These are phyloP conservation scores for Bolboschoenoplectus hybrid DNA, from an alignment of 202 grass and related monocot genomes.

Conservation along the genomic window DNA sequence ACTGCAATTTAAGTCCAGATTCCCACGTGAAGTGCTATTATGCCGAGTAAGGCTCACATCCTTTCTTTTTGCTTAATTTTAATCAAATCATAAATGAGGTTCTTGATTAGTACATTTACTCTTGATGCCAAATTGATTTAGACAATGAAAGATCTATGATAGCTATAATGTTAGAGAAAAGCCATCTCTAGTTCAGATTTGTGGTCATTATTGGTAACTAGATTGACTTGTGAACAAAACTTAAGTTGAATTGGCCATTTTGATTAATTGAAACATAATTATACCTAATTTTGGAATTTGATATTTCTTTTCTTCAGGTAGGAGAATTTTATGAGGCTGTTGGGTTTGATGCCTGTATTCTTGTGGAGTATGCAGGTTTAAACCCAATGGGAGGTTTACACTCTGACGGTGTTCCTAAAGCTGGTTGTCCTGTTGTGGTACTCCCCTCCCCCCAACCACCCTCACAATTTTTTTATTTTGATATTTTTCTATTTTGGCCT, in stretches of 20 bases:
- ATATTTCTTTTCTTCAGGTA: constrained; percentile 56
- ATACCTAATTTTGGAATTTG: not conserved
- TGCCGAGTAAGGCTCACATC: constrained; percentile 71
- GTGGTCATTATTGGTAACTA: not conserved
- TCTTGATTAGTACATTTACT: constrained; percentile 7
- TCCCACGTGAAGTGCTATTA: constrained; percentile 91
- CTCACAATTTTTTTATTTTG: constrained; percentile 11
- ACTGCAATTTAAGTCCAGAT: constrained; percentile 80
- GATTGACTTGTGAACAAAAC: not conserved
- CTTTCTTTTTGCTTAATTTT: constrained; percentile 14
- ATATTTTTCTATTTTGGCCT: constrained; percentile 29
- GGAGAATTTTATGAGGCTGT: constrained; percentile 96
- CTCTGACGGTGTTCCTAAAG: constrained; percentile 92
- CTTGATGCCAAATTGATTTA: constrained; percentile 14
- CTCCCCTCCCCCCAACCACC: not conserved
- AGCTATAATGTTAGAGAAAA: not conserved
- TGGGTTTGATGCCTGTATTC: constrained; percentile 98
- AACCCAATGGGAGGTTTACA: constrained; percentile 95
- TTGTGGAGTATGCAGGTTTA: constrained; percentile 93
- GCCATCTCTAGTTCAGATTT: constrained; percentile 3
- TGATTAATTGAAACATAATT: not conserved
- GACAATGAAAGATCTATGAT: constrained; percentile 1
- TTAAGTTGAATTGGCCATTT: not conserved
- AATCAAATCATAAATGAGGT: constrained; percentile 27
- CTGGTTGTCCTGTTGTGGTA: constrained; percentile 96